These are phyloP conservation scores for Fusarium irregulare DNA, from an alignment of 2,329 filamentous ascomycete genomes.

Conservation along the genomic window DNA sequence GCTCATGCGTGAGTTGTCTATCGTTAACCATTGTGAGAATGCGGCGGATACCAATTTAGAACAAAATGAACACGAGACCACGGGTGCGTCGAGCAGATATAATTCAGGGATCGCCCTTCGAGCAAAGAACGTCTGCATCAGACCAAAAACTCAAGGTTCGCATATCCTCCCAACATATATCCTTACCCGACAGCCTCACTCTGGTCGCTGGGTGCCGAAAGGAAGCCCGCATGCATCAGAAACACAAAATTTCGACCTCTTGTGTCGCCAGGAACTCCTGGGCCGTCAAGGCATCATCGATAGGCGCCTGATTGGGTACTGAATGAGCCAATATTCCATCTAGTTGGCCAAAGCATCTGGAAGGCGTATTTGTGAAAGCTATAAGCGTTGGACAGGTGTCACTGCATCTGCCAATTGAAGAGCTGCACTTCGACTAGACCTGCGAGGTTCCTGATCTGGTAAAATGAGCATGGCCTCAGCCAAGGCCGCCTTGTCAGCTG, in stretches of 20 bases:
- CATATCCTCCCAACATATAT: slow-evolving; percentile 8
- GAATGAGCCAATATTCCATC: slow-evolving; percentile 1
- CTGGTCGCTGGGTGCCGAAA: slow-evolving; percentile 21
- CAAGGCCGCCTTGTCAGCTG: slow-evolving; percentile 32
- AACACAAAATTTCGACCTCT: slow-evolving; percentile 27
- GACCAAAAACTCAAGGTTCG: slow-evolving; percentile 18
- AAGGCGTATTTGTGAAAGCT: slow-evolving; percentile 23
- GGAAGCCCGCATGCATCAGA: slow-evolving; percentile 27
- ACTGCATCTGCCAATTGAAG: slow-evolving; percentile 39
- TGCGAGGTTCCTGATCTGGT: slow-evolving; percentile 39
- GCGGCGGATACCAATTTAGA: neutral
- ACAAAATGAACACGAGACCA: neutral
- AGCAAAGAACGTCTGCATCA: slow-evolving; percentile 1
- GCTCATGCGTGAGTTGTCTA: slow-evolving; percentile 1
- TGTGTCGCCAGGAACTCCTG: slow-evolving; percentile 21
- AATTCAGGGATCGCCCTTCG: slow-evolving; percentile 13
- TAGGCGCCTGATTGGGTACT: slow-evolving; percentile 22
- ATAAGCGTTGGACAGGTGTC: slow-evolving; percentile 38
- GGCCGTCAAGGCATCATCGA: slow-evolving; percentile 4
- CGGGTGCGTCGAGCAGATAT: slow-evolving; percentile 26
- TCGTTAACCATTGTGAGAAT: slow-evolving; percentile 13
- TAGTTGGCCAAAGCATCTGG: slow-evolving; percentile 29
- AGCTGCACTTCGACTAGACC: slow-evolving; percentile 9
- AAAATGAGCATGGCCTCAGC: slow-evolving; percentile 22
- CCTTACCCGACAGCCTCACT: slow-evolving; percentile 41